These are phyloP conservation scores for Claviceps paspali DNA, from an alignment of 2,329 filamentous ascomycete genomes.

Conservation along the genomic window DNA sequence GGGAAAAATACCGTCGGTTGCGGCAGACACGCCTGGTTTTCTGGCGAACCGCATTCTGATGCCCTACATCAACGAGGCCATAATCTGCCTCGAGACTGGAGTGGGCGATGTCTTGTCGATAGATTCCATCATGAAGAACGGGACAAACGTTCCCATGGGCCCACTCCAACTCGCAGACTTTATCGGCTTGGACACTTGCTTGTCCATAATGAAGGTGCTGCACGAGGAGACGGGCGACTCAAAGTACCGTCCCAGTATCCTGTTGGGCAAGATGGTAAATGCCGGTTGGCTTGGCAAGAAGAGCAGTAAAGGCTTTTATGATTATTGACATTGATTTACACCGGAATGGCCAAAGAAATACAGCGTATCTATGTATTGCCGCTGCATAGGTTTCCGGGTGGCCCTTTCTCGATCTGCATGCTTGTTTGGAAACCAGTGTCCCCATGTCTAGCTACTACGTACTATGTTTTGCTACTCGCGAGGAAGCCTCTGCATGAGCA, in stretches of 20 bases:
- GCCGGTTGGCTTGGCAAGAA: slow-evolving; percentile 98
- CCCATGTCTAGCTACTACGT: too few relatives aligned
- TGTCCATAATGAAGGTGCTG: slow-evolving; percentile 93
- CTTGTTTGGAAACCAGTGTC: too few relatives aligned
- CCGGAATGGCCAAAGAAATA: too few relatives aligned
- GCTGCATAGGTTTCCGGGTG: too few relatives aligned
- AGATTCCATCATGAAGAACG: slow-evolving; percentile 97
- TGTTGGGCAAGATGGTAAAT: slow-evolving; percentile 91
- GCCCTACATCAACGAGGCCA: slow-evolving; percentile 98
- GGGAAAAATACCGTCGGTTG: slow-evolving; percentile 82
- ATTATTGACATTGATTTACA: slow-evolving; percentile 41
- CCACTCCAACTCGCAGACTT: slow-evolving; percentile 90
- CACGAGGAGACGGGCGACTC: slow-evolving; percentile 84
- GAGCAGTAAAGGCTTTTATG: slow-evolving; percentile 89
- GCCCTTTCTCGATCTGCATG: too few relatives aligned
- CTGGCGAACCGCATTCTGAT: slow-evolving; percentile 93
- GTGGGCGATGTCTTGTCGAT: slow-evolving; percentile 84
- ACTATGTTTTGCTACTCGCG: too few relatives aligned
- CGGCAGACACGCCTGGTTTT: slow-evolving; percentile 84
- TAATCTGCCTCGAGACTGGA: slow-evolving; percentile 89
- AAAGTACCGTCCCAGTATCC: slow-evolving; percentile 82
- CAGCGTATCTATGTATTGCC: too few relatives aligned
- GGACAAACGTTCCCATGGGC: slow-evolving; percentile 97
- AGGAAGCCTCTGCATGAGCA: too few relatives aligned
- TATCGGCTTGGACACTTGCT: slow-evolving; percentile 89